phyloP scores from a whole-genome alignment of 345 rosid genomes.

The Rhizophora apiculata region DNA sequence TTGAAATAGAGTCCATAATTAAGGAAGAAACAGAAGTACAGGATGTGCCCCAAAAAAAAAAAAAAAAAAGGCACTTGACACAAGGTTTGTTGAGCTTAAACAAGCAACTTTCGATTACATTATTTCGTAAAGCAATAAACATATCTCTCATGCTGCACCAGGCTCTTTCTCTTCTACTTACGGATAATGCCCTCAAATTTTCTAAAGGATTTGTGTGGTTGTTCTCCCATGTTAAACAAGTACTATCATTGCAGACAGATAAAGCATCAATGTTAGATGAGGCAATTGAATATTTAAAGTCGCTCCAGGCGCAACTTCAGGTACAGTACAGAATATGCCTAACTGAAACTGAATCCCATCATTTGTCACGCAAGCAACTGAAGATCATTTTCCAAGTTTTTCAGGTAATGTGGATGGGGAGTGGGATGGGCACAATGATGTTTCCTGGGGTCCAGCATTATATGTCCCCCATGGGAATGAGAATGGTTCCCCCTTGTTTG shows the following conservation, averaged over 20 bases:
- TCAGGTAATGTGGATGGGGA: conserved; percentile 92
- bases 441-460: conserved; percentile 55
- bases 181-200: neutral
- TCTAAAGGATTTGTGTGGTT: neutral
- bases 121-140: too few relatives aligned
- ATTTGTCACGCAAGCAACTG: neutral
- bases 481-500: conserved; percentile 20
- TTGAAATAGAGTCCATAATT: too few relatives aligned
- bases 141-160: too few relatives aligned
- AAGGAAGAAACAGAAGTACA: too few relatives aligned
- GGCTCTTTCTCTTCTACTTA: too few relatives aligned
- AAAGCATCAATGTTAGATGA: conserved; percentile 67
- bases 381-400: conserved; percentile 10
- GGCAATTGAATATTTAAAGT: conserved; percentile 56
- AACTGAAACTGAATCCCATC: conserved; percentile 12
- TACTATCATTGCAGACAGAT: conserved; percentile 37
- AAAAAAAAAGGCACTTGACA: too few relatives aligned
- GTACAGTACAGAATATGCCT: conserved; percentile 25
- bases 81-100: too few relatives aligned
- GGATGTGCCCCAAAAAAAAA: too few relatives aligned
- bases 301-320: conserved; percentile 62
- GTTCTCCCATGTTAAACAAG: neutral
- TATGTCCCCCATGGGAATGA: conserved; percentile 11
- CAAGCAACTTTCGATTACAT: too few relatives aligned
- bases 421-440: conserved; percentile 75